Base-by-base conservation (phyloP, 129 eudicot genomes). In the Dittrichia graveolens region DNA sequence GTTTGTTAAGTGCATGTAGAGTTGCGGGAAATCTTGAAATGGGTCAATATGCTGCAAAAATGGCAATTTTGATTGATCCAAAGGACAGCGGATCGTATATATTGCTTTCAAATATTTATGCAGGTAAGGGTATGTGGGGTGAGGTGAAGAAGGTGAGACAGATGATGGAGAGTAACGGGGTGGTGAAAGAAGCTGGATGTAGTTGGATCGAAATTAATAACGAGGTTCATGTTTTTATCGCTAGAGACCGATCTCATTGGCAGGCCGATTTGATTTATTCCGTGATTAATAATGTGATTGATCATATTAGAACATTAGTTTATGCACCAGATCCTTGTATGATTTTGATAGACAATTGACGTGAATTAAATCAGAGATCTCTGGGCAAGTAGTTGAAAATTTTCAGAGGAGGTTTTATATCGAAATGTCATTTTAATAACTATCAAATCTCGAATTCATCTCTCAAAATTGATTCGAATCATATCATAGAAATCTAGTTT, bases 1-100 rank as follows among this genome's bases (percentile, higher is more conserved):
- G 86, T 78, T 87, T 89, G 73, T 82, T 89, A 10, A 84, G 92
- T 58, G 90, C 93, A 0, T 89, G 96, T 35, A 74, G 88, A 71
- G 67, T 63, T 47, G 47, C 60, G 0, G 90, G 86, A 61, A 54
- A 89, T 73, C 73, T 83, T 46, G 90, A 84, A 19, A 39, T 89
- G 35, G 96, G 83, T 8, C 53, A 79, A 78, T 61, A 80, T 50
- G 93, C 88, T n/a, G 92, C 90, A n/a, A 88, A 84, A 9, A 84
- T 82, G 92, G 93, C 90, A 7, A 82, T 84, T 48, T 68, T 80
- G 44, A 74, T 46, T 56, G 93, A 87, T 73, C 82, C 80, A 31
- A 70, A 69, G 37, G 93, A 89, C 59, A 87, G 93, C 18, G 92
- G 93, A 18, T 84, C 93, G n/a, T 89, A 86, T 74, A 38, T 85